These are phyloP conservation scores for Sinapis alba DNA, from an alignment of 441 rosid species.

Conservation along the genomic window DNA sequence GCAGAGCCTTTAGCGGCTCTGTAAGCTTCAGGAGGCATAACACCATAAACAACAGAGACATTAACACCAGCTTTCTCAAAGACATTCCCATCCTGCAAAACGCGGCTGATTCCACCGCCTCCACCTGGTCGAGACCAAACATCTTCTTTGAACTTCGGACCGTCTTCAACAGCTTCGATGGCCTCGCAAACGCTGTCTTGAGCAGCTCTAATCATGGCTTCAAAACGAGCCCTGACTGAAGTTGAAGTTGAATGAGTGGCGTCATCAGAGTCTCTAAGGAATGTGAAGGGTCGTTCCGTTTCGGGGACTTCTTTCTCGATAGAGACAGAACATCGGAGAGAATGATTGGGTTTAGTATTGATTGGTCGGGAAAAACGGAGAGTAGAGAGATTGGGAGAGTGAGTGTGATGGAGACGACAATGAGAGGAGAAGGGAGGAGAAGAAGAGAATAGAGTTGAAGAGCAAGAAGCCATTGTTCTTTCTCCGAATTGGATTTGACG, in stretches of 20 bases:
- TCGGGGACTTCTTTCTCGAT: constrained; percentile 81
- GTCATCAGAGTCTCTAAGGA: constrained; percentile 67
- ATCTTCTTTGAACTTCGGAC: constrained; percentile 84
- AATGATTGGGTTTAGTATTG: constrained; percentile 14
- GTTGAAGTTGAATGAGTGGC: constrained; percentile 35
- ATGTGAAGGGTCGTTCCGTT: constrained; percentile 71
- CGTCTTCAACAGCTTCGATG: constrained; percentile 66
- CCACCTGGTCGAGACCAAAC: constrained; percentile 98
- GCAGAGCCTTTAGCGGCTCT: constrained; percentile 84
- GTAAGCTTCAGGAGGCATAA: constrained; percentile 99
- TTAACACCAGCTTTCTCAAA: constrained; percentile 98
- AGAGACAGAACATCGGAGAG: constrained; percentile 58
- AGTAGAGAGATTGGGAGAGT: constrained; percentile 4
- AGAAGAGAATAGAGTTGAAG: constrained; percentile 25
- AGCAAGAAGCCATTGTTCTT: constrained; percentile 32
- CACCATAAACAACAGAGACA: constrained; percentile 91
- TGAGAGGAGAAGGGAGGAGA: constrained; percentile 26
- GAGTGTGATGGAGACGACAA: constrained; percentile 3
- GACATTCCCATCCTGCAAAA: constrained; percentile 86
- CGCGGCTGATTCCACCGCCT: constrained; percentile 95
- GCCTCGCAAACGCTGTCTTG: constrained; percentile 81
- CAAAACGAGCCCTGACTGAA: constrained; percentile 78
- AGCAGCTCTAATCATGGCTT: constrained; percentile 81
- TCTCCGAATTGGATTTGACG: too few relatives aligned
- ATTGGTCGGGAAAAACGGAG: constrained; percentile 17